Evolutionary conservation across 345 rosid genomes (phyloP).

Genomic region (Barbarea vulgaris): DNA sequence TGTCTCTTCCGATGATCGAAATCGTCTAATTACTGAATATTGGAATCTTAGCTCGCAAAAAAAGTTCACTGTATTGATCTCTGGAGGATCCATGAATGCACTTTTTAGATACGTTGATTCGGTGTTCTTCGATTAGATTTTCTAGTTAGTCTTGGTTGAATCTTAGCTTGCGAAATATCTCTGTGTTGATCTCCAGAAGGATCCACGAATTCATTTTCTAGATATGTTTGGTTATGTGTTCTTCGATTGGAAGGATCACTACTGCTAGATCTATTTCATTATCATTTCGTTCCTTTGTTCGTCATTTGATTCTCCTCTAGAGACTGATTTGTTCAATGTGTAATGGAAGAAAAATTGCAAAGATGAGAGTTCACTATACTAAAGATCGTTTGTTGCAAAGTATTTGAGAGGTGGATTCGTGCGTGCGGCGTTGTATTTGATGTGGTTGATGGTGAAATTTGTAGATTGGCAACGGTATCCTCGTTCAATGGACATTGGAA

Average conservation of each 20-base stretch:
- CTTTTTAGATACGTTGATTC: not conserved
- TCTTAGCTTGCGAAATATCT: not conserved
- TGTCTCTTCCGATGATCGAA: not conserved
- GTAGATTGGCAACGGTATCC: slow-evolving; percentile 48
- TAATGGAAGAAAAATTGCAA: not conserved
- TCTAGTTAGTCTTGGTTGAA: not conserved
- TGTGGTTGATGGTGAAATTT: not conserved
- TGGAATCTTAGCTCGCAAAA: not conserved
- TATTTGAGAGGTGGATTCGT: not conserved
- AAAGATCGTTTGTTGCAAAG: too few species aligned
- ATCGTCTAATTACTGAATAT: not conserved
- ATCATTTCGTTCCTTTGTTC: not conserved
- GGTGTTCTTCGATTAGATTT: not conserved
- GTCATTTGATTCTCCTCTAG: not conserved
- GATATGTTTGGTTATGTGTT: not conserved
- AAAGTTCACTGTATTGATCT: slow-evolving; percentile 2
- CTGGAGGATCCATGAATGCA: not conserved
- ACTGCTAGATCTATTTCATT: not conserved
- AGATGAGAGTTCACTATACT: not conserved
- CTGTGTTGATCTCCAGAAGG: slow-evolving; percentile 1
- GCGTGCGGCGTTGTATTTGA: not conserved
- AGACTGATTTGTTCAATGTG: not conserved
- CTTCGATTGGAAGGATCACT: not conserved
- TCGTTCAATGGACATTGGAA: slow-evolving; percentile 51
- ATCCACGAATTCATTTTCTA: not conserved